Conservation (phyloP, 177 flowering plant species). For the Telopea speciosissima region DNA sequence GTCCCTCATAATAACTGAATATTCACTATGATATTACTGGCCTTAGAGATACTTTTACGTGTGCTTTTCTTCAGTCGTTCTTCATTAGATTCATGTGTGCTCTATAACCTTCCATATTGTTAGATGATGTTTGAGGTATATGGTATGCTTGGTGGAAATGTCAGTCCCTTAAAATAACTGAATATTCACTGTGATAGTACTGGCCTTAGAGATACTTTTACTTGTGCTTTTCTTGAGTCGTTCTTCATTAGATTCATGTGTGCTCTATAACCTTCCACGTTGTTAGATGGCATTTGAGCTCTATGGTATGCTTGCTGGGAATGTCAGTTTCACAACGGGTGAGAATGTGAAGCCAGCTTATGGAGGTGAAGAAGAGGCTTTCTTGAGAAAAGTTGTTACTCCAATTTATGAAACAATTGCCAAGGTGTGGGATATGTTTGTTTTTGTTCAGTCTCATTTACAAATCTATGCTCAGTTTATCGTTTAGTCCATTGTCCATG, state of each 20-base stretch:
- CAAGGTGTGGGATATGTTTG: conserved; percentile 35
- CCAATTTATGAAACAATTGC: conserved; percentile 89
- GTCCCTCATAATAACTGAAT: no score
- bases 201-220: no score
- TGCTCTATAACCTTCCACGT: background rate
- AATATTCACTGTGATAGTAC: no score
- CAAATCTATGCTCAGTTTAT: background rate
- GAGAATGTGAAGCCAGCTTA: conserved; percentile 94
- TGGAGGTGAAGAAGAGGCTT: conserved; percentile 96
- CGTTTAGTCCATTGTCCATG: background rate
- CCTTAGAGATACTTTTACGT: no score
- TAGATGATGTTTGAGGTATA: conserved; percentile 98
- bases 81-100: background rate
- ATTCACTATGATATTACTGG: no score
- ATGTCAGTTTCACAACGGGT: conserved; percentile 94
- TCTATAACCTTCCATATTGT: conserved; percentile 7
- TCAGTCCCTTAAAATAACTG: no score
- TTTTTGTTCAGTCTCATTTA: background rate
- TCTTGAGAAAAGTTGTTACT: conserved; percentile 80
- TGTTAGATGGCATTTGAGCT: conserved; percentile 94
- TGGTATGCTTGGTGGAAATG: conserved; percentile 98
- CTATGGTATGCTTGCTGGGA: conserved; percentile 97
- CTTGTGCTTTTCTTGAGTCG: no score
- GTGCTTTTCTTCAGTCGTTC: no score
- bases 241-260: no score